A percentile compares a stretch with the other conserved stretches of the same genome.
phyloP scores from a whole-genome alignment of 1,284 basidiomycete species.

The Xanthoconium separans region DNA sequence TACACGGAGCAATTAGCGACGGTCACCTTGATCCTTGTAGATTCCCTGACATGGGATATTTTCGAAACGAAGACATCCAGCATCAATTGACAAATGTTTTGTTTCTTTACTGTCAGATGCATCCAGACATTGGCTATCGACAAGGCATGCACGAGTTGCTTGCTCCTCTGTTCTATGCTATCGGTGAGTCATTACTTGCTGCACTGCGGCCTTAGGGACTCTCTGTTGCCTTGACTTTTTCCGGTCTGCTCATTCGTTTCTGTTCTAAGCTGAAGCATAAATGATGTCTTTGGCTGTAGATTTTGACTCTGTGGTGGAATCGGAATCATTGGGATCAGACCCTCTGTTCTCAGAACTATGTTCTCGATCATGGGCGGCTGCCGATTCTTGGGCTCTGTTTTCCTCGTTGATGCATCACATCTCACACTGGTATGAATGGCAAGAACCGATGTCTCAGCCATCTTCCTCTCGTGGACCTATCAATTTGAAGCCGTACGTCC shows the following conservation, averaged over 20 bases:
- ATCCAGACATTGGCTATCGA: conserved; percentile 83
- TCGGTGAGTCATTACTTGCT: conserved; percentile 36
- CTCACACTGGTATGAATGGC: conserved; percentile 90
- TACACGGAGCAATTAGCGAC: background rate
- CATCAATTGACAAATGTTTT: conserved; percentile 81
- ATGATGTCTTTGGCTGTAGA: conserved; percentile 41
- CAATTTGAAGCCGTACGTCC: conserved; percentile 59
- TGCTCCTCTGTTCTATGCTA: conserved; percentile 78
- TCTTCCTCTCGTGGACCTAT: conserved; percentile 47
- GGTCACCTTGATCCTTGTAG: conserved; percentile 36
- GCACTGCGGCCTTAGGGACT: conserved; percentile 1
- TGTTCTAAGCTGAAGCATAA: conserved; percentile 28
- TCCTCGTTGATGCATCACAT: conserved; percentile 72
- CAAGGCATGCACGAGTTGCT: conserved; percentile 97
- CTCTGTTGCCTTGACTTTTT: conserved; percentile 6
- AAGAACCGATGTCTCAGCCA: conserved; percentile 45
- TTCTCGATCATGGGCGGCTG: conserved; percentile 67
- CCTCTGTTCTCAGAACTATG: conserved; percentile 57
- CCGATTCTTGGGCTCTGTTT: conserved; percentile 86
- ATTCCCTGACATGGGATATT: conserved; percentile 90
- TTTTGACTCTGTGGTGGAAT: conserved; percentile 68
- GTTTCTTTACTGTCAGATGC: conserved; percentile 75
- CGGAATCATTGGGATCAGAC: conserved; percentile 28
- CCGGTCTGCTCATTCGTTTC: conserved; percentile 15
- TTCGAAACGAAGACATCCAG: conserved; percentile 72